Conservation (phyloP, 177 flowering plant genomes). For the Tripterygium wilfordii region DNA sequence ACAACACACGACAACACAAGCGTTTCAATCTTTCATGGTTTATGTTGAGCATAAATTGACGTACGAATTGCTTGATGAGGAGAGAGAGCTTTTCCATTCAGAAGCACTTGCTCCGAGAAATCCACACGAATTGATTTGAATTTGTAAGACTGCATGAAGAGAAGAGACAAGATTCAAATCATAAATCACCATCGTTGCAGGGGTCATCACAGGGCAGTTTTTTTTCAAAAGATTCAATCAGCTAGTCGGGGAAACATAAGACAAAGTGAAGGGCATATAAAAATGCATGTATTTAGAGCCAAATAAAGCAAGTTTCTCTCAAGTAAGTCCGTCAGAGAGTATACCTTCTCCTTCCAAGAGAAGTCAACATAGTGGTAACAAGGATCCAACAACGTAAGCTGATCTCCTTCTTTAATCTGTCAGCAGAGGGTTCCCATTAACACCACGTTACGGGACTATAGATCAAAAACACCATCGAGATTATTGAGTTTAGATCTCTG, state of each 20-base stretch:
- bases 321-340: not conserved
- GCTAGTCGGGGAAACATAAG: not conserved
- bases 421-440: conserved; percentile 7
- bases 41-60: conserved; percentile 66
- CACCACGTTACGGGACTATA: too few relatives aligned
- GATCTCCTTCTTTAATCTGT: conserved; percentile 84
- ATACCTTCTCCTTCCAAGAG: conserved; percentile 81
- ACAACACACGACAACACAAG: too few relatives aligned
- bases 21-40: conserved; percentile 40
- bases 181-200: not conserved
- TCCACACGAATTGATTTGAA: conserved; percentile 83
- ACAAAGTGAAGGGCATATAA: not conserved
- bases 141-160: conserved; percentile 41
- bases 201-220: not conserved
- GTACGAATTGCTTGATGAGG: conserved; percentile 38
- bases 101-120: conserved; percentile 65
- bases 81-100: conserved; percentile 61
- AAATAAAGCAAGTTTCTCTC: too few relatives aligned
- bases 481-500: too few relatives aligned
- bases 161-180: not conserved
- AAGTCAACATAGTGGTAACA: conserved; percentile 38
- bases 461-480: too few relatives aligned
- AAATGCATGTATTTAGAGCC: too few relatives aligned
- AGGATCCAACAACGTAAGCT: conserved; percentile 61
- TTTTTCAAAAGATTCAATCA: not conserved